phyloP scores from a whole-genome alignment of 108 stramenopile genomes.

The Cyclotella sp. region DNA sequence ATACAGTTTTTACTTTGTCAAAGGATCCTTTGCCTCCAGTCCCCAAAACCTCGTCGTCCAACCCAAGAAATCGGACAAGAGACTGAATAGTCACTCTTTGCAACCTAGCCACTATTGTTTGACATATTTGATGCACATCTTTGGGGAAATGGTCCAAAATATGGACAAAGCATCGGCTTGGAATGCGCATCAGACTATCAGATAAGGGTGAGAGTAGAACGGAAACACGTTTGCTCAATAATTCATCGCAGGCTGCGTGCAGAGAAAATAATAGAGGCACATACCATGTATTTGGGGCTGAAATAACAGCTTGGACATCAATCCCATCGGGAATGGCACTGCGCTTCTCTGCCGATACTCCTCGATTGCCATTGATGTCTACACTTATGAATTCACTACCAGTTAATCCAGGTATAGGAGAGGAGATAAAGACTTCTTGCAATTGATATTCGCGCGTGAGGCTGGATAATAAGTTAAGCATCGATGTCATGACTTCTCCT shows the following conservation, averaged over 20 bases:
- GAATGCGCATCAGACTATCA: slow-evolving; percentile 40
- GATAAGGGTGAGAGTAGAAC: too few species aligned
- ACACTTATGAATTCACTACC: slow-evolving; percentile 9
- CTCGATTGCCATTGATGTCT: slow-evolving; percentile 2
- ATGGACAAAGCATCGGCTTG: slow-evolving; percentile 38
- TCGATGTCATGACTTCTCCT: slow-evolving; percentile 56
- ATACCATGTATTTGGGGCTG: slow-evolving; percentile 25
- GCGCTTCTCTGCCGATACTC: not conserved
- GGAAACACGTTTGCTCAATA: too few species aligned
- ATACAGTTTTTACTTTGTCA: not conserved
- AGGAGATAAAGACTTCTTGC: slow-evolving; percentile 18
- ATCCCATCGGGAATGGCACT: slow-evolving; percentile 12
- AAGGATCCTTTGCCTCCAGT: slow-evolving; percentile 1
- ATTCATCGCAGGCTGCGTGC: too few species aligned
- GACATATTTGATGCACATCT: slow-evolving; percentile 50
- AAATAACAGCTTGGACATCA: slow-evolving; percentile 38
- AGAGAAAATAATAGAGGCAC: too few species aligned
- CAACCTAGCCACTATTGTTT: slow-evolving; percentile 52
- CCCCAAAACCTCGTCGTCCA: slow-evolving; percentile 44
- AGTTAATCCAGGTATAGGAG: slow-evolving; percentile 13
- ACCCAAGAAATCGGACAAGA: slow-evolving; percentile 51
- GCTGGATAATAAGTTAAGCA: slow-evolving; percentile 46
- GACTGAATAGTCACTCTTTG: slow-evolving; percentile 63
- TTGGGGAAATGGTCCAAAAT: slow-evolving; percentile 49
- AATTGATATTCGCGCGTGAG: slow-evolving; percentile 39